Evolutionary conservation across 768 basidiomycete genomes (phyloP), one percentile per base, ranked within the genome.

Genomic region (Boletus rubropictus): DNA sequence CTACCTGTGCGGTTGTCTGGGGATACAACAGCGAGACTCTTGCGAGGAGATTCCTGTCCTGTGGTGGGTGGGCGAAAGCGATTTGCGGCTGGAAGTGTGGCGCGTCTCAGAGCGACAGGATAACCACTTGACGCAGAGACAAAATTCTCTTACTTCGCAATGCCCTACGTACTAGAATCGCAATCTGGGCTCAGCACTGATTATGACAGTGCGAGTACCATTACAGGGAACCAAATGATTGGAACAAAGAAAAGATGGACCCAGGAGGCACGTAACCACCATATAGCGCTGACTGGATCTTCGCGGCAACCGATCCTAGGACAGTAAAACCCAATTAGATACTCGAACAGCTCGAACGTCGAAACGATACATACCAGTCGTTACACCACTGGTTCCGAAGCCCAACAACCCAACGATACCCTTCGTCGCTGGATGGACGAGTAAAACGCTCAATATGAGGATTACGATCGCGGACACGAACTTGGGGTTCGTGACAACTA

Each of bases 171-270:
- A n/a, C n/a, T n/a, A n/a, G 18, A 38, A 20, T 8, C 7, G 7
- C 21, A 4, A 22, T 15, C 14, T 15, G 20, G 14, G 21, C 12
- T 14, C 3, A 7, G 12, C 36, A 21, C 36, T 21, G 20, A 11
- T 7, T 11, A 36, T 12, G 11, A 18, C 34, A 14, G 20, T 14
- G 3, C 12, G 36, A 21, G 36, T 37, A 29, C 8, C 17, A 21
- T 21, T n/a, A 42, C 21, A 11, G 3, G 1, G 55, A 44, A 0
- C 57, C 54, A 6, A 47, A 39, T 0, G 50, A 60, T 1, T 60
- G 58, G 0, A 56, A 5, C 7, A 3, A 1, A 1, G 57, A 5
- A 24, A 60, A 58, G 0, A 46, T 0, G 0, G 54, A 57, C 0
- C 35, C 49, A 0, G 14, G 2, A 0, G 54, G 54, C 0, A 58